Conservation (phyloP, 495 filamentous ascomycete genomes). For the Aspergillus olivimuriae region DNA sequence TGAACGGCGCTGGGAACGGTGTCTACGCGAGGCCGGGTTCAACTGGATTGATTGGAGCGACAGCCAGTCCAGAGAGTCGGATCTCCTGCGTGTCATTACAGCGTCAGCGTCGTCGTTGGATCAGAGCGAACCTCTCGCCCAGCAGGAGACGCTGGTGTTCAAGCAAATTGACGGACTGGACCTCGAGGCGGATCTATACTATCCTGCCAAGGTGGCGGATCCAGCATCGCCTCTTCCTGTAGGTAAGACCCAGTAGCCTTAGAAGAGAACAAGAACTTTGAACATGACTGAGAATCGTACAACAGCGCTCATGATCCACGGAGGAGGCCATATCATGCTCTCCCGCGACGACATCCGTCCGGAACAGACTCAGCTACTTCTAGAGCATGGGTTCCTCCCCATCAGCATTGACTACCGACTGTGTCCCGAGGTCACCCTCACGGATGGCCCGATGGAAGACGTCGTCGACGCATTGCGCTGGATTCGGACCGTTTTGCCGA, state of each 20-base stretch:
- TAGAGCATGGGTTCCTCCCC: conserved; percentile 42
- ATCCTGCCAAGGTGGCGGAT: conserved; percentile 14
- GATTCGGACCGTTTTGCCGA: conserved; percentile 36
- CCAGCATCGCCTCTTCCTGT: background rate
- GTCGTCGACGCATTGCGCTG: conserved; percentile 40
- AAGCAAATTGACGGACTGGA: conserved; percentile 18
- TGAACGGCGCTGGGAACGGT: conserved; percentile 25
- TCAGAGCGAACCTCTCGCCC: no score
- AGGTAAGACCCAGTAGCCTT: conserved; percentile 4
- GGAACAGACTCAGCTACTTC: conserved; percentile 32
- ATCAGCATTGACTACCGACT: conserved; percentile 52
- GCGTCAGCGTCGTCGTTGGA: no score
- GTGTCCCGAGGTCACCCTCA: conserved; percentile 44
- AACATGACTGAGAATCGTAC: no score
- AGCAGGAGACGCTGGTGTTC: conserved; percentile 26
- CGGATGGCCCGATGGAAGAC: conserved; percentile 48
- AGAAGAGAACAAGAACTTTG: no score
- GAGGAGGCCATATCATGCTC: conserved; percentile 47
- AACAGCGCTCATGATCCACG: conserved; percentile 53
- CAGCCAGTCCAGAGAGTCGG: conserved; percentile 6
- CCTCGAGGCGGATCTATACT: conserved; percentile 41
- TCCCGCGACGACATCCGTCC: conserved; percentile 41
- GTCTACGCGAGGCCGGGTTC: conserved; percentile 26
- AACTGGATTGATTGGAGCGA: conserved; percentile 30
- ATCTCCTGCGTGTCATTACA: conserved; percentile 3